Percentiles rank a stretch among this genome's conserved stretches.
Conservation (phyloP, 2,329 filamentous ascomycete genomes). For the Fusarium temperatum region DNA sequence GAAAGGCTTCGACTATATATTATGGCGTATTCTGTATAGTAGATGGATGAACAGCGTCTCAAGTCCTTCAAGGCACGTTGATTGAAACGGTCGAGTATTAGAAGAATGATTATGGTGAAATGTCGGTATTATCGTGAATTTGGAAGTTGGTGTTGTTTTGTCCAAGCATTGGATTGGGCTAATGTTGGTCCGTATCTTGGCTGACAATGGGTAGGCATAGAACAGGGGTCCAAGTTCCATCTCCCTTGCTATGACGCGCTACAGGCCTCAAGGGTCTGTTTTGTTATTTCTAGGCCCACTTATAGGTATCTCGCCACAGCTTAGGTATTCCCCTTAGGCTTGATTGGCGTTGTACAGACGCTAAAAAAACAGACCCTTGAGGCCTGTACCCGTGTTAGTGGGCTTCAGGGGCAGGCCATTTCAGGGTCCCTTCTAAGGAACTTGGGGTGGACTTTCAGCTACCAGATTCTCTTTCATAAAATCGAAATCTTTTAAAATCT, state of each 20-base stretch:
- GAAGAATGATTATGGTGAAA: background rate
- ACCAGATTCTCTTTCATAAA: background rate
- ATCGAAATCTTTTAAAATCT: background rate
- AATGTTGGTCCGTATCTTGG: slow-evolving; percentile 17
- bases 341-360: too few relatives aligned
- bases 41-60: background rate
- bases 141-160: slow-evolving; percentile 17
- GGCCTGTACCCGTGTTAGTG: slow-evolving; percentile 8
- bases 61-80: background rate
- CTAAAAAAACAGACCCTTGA: too few relatives aligned
- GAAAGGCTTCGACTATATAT: slow-evolving; percentile 13
- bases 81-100: background rate
- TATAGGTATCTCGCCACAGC: too few relatives aligned
- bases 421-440: slow-evolving; percentile 11
- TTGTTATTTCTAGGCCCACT: too few relatives aligned
- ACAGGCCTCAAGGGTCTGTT: too few relatives aligned
- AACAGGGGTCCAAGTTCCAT: slow-evolving; percentile 28
- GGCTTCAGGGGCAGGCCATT: slow-evolving; percentile 4
- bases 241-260: slow-evolving; percentile 26
- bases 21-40: background rate
- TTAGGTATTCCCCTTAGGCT: too few relatives aligned
- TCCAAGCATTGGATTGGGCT: slow-evolving; percentile 14
- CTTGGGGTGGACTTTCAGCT: background rate
- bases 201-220: slow-evolving; percentile 3
- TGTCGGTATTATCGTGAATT: slow-evolving; percentile 18